Evolutionary conservation across 176 grass and related monocot genomes (phyloP), one percentile per base, ranked within the genome.

Genomic region (Cenchrus purpureus): DNA sequence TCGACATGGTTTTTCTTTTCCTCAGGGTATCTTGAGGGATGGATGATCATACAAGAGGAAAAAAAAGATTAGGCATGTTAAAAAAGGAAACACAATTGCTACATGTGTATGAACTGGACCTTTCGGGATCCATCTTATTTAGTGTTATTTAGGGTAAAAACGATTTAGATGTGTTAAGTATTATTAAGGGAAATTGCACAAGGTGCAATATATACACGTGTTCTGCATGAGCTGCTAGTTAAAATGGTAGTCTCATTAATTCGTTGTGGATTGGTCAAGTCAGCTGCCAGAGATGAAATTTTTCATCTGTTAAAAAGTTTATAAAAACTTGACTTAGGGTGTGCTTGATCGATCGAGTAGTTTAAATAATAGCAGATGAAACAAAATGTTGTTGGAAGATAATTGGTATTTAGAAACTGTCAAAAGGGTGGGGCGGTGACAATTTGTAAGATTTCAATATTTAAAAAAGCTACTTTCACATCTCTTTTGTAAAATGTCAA

Each of bases 201-300:
- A 44, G 45, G 2, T 58, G n/a, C 1, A 19, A 11, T 50, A 71
- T 25, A 5, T 45, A 32, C 37, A 40, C 1, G 44, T 29, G 29
- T 29, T 64, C 32, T 65, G 25, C n/a, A 63, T 29, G 28, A 25
- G 4, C 10, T 4, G 48, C 57, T 81, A 79, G 59, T 81, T 66
- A 3, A 49, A 45, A n/a, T 66, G 59, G 49, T 84, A 60, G 34
- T 34, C 74, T 66, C 74, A 79, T 12, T 3, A 49, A 88, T 16
- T 3, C 50, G 48, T 12, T 52, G 8, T 14, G 13, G 40, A 61
- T 32, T 31, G 42, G 42, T 34, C 28, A 16, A 56, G 57, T 12
- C 48, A 43, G 19, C 31, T 68, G 10, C 6, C 4, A 4, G 37
- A 10, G 34, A 43, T 20, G 13, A 3, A 12, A 43, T 19, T 72